A percentile compares a stretch with the other conserved stretches of the same genome.
These are phyloP conservation scores for Lachancea mirantina DNA, from an alignment of 805 yeast species.

Conservation along the genomic window DNA sequence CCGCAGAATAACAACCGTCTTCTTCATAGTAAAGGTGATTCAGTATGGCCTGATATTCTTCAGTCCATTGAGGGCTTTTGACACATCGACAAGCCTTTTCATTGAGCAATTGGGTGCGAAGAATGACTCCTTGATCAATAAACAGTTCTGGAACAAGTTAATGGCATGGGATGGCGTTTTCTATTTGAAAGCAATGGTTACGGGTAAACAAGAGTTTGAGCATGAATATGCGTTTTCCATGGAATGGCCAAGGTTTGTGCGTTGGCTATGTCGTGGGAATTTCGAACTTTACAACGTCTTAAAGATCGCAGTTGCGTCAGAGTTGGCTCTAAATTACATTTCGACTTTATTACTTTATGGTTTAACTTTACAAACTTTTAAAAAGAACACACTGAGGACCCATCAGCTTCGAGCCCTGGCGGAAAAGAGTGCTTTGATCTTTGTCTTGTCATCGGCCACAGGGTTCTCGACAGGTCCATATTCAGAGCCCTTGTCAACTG, in stretches of 20 bases:
- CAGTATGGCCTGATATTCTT: constrained; percentile 22
- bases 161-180: constrained; percentile 85
- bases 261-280: constrained; percentile 8
- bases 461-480: constrained; percentile 68
- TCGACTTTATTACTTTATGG: constrained; percentile 43
- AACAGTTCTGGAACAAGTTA: constrained; percentile 42
- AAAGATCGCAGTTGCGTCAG: constrained; percentile 40
- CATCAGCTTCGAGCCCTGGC: constrained; percentile 23
- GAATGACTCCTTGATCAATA: constrained; percentile 15
- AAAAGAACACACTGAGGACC: constrained; percentile 12
- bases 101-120: constrained; percentile 10
- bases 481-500: constrained; percentile 66
- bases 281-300: constrained; percentile 40
- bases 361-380: constrained; percentile 38
- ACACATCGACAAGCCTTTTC: constrained; percentile 26
- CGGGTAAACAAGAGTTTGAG: constrained; percentile 51
- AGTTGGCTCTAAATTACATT: constrained; percentile 46
- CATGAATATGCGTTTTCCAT: constrained; percentile 89
- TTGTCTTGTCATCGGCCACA: constrained; percentile 69
- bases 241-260: constrained; percentile 57
- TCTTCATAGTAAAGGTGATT: constrained; percentile 11
- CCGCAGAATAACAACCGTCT: no score
- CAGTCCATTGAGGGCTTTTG: constrained; percentile 24
- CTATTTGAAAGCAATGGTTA: constrained; percentile 48
- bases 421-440: constrained; percentile 37